phyloP scores from a whole-genome alignment of 2,329 filamentous ascomycete genomes.

The Daldinia eschscholtzii region DNA sequence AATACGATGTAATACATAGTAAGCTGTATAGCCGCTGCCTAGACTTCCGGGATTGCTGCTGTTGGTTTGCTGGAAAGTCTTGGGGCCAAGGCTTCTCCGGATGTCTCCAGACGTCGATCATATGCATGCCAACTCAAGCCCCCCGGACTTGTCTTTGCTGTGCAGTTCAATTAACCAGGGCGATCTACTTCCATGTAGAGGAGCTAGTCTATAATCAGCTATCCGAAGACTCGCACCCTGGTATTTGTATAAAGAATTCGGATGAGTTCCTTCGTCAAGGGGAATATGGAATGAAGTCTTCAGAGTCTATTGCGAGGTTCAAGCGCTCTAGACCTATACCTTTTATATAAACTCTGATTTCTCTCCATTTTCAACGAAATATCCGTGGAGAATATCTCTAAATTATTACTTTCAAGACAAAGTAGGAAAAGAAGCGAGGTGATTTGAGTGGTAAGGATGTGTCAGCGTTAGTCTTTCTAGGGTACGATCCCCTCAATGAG shows the following conservation, averaged over 20 bases:
- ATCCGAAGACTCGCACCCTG: constrained; percentile 24
- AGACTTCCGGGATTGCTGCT: neutral
- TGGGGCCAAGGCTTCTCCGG: neutral
- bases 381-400: neutral
- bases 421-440: neutral
- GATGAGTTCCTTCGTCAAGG: neutral
- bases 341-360: too few species aligned
- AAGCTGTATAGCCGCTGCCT: constrained; percentile 25
- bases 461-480: neutral
- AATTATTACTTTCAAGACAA: neutral
- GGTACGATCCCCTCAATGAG: neutral
- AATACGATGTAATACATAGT: constrained; percentile 18
- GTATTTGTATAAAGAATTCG: constrained; percentile 14
- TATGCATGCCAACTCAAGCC: constrained; percentile 39
- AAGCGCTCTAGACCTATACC: neutral
- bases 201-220: constrained; percentile 24
- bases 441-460: neutral
- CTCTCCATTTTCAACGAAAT: neutral
- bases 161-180: constrained; percentile 13
- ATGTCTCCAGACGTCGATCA: constrained; percentile 31
- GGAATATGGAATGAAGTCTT: constrained; percentile 18
- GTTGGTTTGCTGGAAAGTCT: constrained; percentile 10
- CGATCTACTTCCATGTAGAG: constrained; percentile 5
- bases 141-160: constrained; percentile 3
- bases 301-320: constrained; percentile 3